Evolutionary conservation across 2,329 filamentous ascomycete species (phyloP).

Genomic region (Didymella exigua): DNA sequence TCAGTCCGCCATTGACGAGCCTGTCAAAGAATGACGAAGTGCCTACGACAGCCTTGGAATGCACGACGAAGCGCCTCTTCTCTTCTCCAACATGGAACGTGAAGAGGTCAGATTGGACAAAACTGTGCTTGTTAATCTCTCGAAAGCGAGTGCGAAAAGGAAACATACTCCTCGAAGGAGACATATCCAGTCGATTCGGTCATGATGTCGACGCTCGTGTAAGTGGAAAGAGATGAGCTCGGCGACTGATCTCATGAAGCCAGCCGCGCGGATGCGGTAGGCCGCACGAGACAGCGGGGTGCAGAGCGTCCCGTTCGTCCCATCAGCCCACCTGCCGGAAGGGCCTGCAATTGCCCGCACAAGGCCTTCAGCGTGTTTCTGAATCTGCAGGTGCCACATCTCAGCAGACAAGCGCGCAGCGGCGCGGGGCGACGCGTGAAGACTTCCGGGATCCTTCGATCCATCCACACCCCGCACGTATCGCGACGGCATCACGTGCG

Average conservation of each 20-base stretch:
- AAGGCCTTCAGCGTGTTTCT: not conserved
- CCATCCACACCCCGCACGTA: not conserved
- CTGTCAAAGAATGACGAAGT: constrained; percentile 21
- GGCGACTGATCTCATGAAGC: not conserved
- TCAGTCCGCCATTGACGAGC: constrained; percentile 32
- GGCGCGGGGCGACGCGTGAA: not conserved
- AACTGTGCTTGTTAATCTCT: constrained; percentile 8
- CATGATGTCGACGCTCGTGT: constrained; percentile 9
- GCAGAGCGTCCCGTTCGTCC: constrained; percentile 10
- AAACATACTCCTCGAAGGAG: constrained; percentile 21
- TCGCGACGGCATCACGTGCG: not conserved
- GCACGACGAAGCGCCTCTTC: constrained; percentile 21
- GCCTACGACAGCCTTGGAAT: constrained; percentile 30
- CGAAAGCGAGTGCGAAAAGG: not conserved
- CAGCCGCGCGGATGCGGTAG: not conserved
- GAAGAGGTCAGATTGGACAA: constrained; percentile 31
- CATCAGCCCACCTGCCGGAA: constrained; percentile 6
- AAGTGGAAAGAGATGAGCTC: not conserved
- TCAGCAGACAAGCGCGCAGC: not conserved
- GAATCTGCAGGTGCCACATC: constrained; percentile 1
- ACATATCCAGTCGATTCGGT: not conserved
- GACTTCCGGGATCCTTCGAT: too few species aligned
- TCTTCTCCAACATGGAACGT: constrained; percentile 33
- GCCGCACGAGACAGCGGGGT: constrained; percentile 12
- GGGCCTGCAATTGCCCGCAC: not conserved